Base-by-base conservation (phyloP, 2,329 filamentous ascomycete species). In the Coccinonectria pachysandricola region DNA sequence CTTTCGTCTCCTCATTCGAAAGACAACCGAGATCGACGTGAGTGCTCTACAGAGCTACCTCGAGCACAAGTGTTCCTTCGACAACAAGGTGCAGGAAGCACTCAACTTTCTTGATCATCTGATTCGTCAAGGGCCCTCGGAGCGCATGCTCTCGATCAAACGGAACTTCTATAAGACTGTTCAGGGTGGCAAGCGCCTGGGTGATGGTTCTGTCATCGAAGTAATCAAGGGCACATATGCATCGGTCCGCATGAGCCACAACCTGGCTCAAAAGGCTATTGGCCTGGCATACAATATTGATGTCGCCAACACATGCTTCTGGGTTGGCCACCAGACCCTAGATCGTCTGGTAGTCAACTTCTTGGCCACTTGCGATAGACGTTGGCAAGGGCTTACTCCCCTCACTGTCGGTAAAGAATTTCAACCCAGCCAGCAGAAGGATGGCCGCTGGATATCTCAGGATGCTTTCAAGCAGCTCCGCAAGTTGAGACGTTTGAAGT, bases 61-160 rank as follows among this genome's bases (percentile, higher is more conserved):
- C 3, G 45, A 62, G 2, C 65, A 74, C 24, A 59, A 68, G 32
- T 59, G 67, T 12, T 54, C 63, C 2, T 80, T 80, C 51, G 71
- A 79, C 46, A 72, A 71, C 19, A 58, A 66, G 12, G 75, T 88
- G 12, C 65, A 88, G 6, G 82, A 91, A 46, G 78, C 81, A 9
- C 72, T 96, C 53, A 94, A 81, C 49, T 95, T 95, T 46, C 62
- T 95, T 4, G 91, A 98, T 37, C 91, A 98, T 48, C 62, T 88
- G 6, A 64, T 98, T 29, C 82, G 91, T 4, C 75, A 93, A 52
- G 66, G 60, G n/a, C 85, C 91, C 0, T 78, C 77, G 0, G 59
- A 74, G 43, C 57, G 64, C 2, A 74, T 84, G 43, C 63, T 78
- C 0, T 56, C 74, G 0, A 80, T 95, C 53, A 88, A 85, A 53